Conservation (phyloP, 495 filamentous ascomycete species). For the Penicillium steckii region DNA sequence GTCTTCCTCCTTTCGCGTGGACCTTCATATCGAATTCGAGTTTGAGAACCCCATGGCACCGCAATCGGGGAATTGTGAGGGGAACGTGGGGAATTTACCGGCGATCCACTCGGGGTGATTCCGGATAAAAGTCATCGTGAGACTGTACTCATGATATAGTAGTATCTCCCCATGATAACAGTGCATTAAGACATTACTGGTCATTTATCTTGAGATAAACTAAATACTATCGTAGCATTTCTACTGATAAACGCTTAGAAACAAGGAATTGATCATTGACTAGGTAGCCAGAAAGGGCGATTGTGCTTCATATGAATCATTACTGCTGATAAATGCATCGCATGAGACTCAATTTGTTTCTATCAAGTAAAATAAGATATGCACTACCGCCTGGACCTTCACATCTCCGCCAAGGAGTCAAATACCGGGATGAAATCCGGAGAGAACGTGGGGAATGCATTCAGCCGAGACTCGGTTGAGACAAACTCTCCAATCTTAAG, state of each 20-base stretch:
- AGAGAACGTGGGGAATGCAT: background rate
- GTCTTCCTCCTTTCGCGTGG: constrained; percentile 16
- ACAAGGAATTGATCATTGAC: no score
- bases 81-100: background rate
- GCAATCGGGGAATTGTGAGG: background rate
- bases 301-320: background rate
- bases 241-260: background rate
- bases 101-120: background rate
- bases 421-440: background rate
- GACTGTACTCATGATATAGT: no score
- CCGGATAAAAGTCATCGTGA: background rate
- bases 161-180: background rate
- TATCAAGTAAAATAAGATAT: no score
- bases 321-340: background rate
- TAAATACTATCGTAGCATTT: background rate
- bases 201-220: background rate
- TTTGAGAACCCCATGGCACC: background rate
- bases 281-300: no score
- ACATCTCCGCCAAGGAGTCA: background rate
- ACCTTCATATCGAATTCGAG: constrained; percentile 13
- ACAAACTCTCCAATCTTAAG: constrained; percentile 1
- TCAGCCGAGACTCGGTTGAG: background rate
- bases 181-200: background rate
- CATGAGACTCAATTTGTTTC: no score
- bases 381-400: background rate